Conservation (phyloP, 2,329 filamentous ascomycete genomes). For the Ophiocordyceps camponoti-floridani region DNA sequence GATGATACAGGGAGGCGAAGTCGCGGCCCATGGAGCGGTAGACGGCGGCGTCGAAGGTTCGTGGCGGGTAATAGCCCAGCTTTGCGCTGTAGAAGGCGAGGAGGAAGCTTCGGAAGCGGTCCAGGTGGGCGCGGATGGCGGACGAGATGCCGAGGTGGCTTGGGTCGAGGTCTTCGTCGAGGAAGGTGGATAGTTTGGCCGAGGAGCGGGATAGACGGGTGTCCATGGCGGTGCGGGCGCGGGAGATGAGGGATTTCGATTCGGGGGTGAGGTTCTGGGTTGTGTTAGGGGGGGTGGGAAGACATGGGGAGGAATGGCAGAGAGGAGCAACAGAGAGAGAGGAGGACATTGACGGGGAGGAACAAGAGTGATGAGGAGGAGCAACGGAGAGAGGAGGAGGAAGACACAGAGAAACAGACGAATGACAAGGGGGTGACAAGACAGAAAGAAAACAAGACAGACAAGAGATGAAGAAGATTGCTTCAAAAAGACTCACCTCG, state of each 20-base stretch:
- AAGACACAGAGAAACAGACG: too few relatives aligned
- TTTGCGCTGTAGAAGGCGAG: constrained; percentile 47
- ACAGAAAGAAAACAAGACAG: background rate
- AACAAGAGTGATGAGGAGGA: constrained; percentile 1
- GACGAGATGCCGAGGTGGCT: constrained; percentile 44
- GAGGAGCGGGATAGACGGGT: constrained; percentile 39
- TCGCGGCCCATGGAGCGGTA: constrained; percentile 47
- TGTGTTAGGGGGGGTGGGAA: too few relatives aligned
- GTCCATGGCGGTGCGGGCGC: constrained; percentile 47
- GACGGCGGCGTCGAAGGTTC: constrained; percentile 22
- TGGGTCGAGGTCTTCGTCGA: constrained; percentile 53
- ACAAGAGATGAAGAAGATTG: too few relatives aligned
- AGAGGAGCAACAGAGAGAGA: too few relatives aligned
- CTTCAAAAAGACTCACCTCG: constrained; percentile 33
- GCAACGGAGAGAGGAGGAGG: too few relatives aligned
- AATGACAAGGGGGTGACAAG: background rate
- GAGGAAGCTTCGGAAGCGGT: constrained; percentile 54
- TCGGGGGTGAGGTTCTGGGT: constrained; percentile 27
- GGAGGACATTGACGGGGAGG: background rate
- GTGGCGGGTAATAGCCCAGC: constrained; percentile 56
- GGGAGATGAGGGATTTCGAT: constrained; percentile 47
- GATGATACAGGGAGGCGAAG: constrained; percentile 53
- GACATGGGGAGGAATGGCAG: too few relatives aligned
- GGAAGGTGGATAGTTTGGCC: constrained; percentile 43
- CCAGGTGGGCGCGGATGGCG: constrained; percentile 46